Conservation (phyloP, 768 basidiomycete species). For the Leccinum disarticulatum region DNA sequence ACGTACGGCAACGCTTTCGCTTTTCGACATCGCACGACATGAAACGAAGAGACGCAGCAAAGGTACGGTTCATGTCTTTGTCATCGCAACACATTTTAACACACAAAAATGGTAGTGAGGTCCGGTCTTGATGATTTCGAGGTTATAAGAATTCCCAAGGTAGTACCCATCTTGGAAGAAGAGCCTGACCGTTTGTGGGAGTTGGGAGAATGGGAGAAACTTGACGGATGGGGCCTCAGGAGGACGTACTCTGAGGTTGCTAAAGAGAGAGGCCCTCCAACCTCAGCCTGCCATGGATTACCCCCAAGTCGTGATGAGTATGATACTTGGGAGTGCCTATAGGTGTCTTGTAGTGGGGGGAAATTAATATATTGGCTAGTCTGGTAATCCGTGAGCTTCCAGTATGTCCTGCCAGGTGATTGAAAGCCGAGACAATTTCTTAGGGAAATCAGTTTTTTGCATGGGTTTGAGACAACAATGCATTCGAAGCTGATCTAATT, state of each 20-base stretch:
- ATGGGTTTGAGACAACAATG: neutral
- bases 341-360: neutral
- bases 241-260: conserved; percentile 27
- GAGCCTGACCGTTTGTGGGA: neutral
- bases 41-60: conserved; percentile 6
- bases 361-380: no score
- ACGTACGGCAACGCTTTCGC: neutral
- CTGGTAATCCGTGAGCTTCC: neutral
- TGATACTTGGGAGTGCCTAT: conserved; percentile 18
- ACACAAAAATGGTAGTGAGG: conserved; percentile 8
- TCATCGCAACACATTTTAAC: neutral
- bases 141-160: conserved; percentile 20
- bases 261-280: conserved; percentile 3
- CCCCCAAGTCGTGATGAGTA: conserved; percentile 2
- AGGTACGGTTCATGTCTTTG: conserved; percentile 9
- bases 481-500: neutral
- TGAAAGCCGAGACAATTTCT: neutral
- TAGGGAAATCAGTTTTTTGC: neutral
- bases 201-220: conserved; percentile 22
- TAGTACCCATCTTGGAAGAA: conserved; percentile 17
- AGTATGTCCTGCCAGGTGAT: neutral
- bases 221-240: conserved; percentile 15
- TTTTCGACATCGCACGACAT: conserved; percentile 12
- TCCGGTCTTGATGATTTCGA: conserved; percentile 23
- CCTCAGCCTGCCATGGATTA: neutral